A percentile compares a stretch with the other conserved stretches of the same genome.
Conservation (phyloP, 2,329 filamentous ascomycete species). For the Sporothrix inflata region DNA sequence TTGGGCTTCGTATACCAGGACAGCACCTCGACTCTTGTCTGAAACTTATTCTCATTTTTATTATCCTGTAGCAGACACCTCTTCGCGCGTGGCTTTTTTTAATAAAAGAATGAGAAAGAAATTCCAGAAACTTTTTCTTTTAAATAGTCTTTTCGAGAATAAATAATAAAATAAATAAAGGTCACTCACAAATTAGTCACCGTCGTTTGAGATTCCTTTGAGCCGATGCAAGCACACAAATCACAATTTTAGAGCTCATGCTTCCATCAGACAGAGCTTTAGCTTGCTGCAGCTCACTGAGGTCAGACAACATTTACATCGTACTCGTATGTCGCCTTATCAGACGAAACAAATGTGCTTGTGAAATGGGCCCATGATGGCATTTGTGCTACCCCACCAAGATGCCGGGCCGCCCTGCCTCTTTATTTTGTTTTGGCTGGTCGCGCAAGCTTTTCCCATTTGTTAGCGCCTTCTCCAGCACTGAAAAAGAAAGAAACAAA, state of each 20-base stretch:
- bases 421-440: background rate
- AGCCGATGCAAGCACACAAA: background rate
- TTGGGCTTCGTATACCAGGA: background rate
- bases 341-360: constrained; percentile 11
- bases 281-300: background rate
- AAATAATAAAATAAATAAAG: background rate
- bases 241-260: too few species aligned
- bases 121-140: too few species aligned
- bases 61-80: too few species aligned
- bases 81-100: too few species aligned
- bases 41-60: background rate
- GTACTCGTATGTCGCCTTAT: background rate
- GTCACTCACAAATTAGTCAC: background rate
- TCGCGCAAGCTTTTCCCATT: background rate
- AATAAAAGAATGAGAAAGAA: too few species aligned
- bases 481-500: background rate
- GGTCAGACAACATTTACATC: background rate
- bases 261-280: too few species aligned
- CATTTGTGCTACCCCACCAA: constrained; percentile 16
- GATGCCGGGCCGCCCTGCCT: constrained; percentile 4
- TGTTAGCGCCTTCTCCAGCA: constrained; percentile 4
- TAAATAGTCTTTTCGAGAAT: too few species aligned
- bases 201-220: background rate
- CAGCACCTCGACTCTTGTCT: background rate
- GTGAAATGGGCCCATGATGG: constrained; percentile 18